Conservation (phyloP, 805 yeast species). For the Alloascoidea africana region DNA sequence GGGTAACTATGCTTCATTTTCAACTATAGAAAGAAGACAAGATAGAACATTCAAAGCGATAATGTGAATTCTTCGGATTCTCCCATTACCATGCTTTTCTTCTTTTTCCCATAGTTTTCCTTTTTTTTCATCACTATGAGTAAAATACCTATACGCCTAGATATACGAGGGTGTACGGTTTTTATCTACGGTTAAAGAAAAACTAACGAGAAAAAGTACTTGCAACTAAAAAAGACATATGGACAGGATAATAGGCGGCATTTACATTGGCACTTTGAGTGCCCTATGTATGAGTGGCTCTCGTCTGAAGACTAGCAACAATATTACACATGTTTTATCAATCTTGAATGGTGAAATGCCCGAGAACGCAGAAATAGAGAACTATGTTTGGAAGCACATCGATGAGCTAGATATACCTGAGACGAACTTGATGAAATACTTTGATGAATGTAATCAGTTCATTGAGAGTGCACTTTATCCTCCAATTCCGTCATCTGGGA, state of each 20-base stretch:
- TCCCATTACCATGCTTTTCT: no score
- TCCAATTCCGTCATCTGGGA: slow-evolving; percentile 5
- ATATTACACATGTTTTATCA: slow-evolving; percentile 62
- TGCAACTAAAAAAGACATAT: neutral
- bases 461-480: slow-evolving; percentile 38
- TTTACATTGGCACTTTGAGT: neutral
- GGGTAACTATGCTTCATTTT: no score
- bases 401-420: slow-evolving; percentile 49
- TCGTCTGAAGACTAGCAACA: slow-evolving; percentile 20
- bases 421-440: slow-evolving; percentile 46
- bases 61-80: no score
- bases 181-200: no score
- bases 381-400: slow-evolving; percentile 31
- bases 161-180: no score
- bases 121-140: no score
- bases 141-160: no score
- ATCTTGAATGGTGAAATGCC: slow-evolving; percentile 43
- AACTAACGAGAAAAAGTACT: no score
- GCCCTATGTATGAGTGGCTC: neutral
- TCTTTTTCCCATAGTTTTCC: no score
- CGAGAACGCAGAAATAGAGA: neutral
- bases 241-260: slow-evolving; percentile 1
- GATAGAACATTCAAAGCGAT: no score
- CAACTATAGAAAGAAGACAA: no score
- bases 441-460: slow-evolving; percentile 48